Base-by-base conservation (phyloP, 2,329 filamentous ascomycete species). In the Colletotrichum simmondsii region DNA sequence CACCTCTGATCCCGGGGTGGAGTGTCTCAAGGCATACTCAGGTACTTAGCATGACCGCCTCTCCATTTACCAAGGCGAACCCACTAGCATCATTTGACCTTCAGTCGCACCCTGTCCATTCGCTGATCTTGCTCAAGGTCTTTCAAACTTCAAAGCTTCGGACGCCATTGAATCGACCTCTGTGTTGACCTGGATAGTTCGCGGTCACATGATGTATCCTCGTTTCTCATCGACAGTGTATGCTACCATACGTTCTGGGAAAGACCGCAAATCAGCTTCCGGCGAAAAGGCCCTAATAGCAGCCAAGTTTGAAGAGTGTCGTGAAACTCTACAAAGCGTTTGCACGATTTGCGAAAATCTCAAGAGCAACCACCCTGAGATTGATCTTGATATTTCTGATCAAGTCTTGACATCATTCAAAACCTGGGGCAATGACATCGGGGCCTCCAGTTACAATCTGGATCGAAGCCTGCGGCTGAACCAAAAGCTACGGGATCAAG, bases 251-350 rank as follows among this genome's bases (percentile, higher is more conserved):
- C 52, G 42, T 5, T 26, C 42, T 28, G 26, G 58, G 16, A 62
- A 56, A 32, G 35, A 37, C n/a, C 57, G 35, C 11, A 24, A n/a
- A 7, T 5, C 14, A 12, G 8, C 24, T 8, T 16, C 35, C 11
- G 64, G 64, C n/a, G 58, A 67, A 42, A 35, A 11, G 8, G n/a
- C 46, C 2, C 14, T 69, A 0, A 54, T 69, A 28, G 66, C 59
- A n/a, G 66, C 59, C 32, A 62, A 42, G 11, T 69, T 69, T 8
- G 66, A 64, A 49, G 66, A 64, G 3, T 69, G 66, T 46, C 24
- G 59, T n/a, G 37, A 64, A 26, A 24, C 22, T 16, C 28, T 69
- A 19, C 49, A 56, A 8, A 49, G 35, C 1, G 19, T 69, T 2
- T 22, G 8, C 14, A 24, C n/a, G 11, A 32, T 63, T 35, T 56